Evolutionary conservation across 2,329 filamentous ascomycete genomes (phyloP).

Genomic region (Curvularia sp.): DNA sequence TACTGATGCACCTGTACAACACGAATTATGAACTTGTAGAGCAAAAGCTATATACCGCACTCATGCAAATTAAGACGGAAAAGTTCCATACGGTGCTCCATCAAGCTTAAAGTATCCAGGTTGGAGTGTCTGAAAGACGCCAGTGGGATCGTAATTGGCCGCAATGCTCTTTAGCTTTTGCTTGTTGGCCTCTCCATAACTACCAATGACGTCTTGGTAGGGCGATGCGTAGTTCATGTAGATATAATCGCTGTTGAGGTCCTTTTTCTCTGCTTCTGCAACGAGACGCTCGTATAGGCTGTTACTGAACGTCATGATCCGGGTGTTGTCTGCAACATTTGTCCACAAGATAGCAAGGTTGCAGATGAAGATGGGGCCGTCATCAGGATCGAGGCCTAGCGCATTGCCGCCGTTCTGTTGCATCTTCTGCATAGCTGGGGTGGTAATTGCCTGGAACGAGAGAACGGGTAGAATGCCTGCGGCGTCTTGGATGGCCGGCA

Average conservation of each 20-base stretch:
- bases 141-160: conserved; percentile 25
- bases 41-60: neutral
- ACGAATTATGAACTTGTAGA: neutral
- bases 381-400: conserved; percentile 33
- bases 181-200: conserved; percentile 52
- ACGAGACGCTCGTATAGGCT: conserved; percentile 24
- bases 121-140: conserved; percentile 30
- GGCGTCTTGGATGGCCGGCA: conserved; percentile 30
- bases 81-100: conserved; percentile 26
- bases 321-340: conserved; percentile 29
- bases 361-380: conserved; percentile 33
- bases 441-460: conserved; percentile 41
- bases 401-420: conserved; percentile 41
- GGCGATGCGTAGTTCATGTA: conserved; percentile 59
- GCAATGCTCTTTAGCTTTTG: conserved; percentile 27
- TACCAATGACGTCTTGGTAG: conserved; percentile 52
- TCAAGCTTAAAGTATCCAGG: conserved; percentile 34
- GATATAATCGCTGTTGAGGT: conserved; percentile 34
- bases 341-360: conserved; percentile 35
- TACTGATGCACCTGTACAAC: neutral
- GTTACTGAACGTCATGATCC: conserved; percentile 32
- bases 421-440: conserved; percentile 33
- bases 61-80: conserved; percentile 3
- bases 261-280: conserved; percentile 21
- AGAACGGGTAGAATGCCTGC: conserved; percentile 32